phyloP scores from a whole-genome alignment of 2,329 filamentous ascomycete genomes.

The Colletotrichum tamarilloi region DNA sequence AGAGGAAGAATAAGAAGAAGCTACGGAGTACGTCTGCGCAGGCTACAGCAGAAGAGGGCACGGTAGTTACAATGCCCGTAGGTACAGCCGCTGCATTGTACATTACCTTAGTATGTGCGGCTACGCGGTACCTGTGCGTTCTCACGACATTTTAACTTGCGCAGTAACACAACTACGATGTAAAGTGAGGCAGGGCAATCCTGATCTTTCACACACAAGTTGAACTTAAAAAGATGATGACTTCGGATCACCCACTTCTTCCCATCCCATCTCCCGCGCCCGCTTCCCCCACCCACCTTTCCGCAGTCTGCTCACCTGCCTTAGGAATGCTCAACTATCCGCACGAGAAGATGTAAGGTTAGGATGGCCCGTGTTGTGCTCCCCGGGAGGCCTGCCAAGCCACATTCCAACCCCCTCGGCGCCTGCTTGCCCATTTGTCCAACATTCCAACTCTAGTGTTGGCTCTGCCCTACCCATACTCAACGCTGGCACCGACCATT shows the following conservation, averaged over 20 bases:
- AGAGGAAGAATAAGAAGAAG: neutral
- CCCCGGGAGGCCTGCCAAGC: neutral
- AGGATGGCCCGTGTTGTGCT: neutral
- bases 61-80: neutral
- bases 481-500: neutral
- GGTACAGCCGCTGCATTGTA: neutral
- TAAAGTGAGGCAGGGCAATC: conserved; percentile 13
- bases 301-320: neutral
- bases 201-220: neutral
- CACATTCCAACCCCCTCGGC: neutral
- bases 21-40: no score
- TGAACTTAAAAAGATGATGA: neutral
- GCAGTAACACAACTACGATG: neutral
- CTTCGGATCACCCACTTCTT: conserved; percentile 7
- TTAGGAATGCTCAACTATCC: neutral
- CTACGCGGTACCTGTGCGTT: neutral
- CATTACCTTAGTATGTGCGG: neutral
- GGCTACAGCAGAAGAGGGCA: neutral
- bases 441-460: neutral
- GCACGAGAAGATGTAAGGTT: neutral
- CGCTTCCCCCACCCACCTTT: neutral
- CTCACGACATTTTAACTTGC: neutral
- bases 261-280: conserved; percentile 12
- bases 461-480: neutral
- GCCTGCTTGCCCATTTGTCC: neutral